Base-by-base conservation (phyloP, 2,329 filamentous ascomycete genomes). In the Aureobasidium leucospermi region DNA sequence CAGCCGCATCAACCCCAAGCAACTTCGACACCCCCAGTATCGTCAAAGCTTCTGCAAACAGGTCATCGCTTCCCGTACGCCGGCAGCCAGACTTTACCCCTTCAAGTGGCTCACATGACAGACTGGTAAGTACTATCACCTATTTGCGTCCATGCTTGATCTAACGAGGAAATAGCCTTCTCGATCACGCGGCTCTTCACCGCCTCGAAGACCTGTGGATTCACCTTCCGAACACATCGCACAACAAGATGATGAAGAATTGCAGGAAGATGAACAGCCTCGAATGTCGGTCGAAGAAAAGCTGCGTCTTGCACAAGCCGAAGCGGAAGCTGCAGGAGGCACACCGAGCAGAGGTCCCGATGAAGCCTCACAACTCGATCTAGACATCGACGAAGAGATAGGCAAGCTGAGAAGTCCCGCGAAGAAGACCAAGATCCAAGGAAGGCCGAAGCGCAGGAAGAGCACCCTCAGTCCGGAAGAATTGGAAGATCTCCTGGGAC, bases 401-500 rank as follows among this genome's bases (percentile, higher is more conserved):
- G 45, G 63, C 57, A 45, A 61, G 61, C 15, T 67, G 62, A 57
- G 62, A 23, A 66, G 69, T 63, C 65, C 71, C 53, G 64, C 69
- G 60, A 68, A 71, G 67, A 67, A 72, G 70, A 76, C 82, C 77
- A 67, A 76, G 73, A 70, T 80, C 75, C 69, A 78, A 71, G 67
- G 84, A 69, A 71, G 86, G 76, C 75, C 83, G 2, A 86, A 81
- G 61, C 77, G 87, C 68, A 79, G 88, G 68, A 81, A 89, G 70
- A 90, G 87, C 67, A 92, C 88, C 19, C 75, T 93, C 34, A 90
- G 83, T 66, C 85, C 87, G 3, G 87, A 86, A 78, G 89, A 93
- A 72, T 73, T 92, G 68, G 82, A 88, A 73, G 83, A 80, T 46
- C 69, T 89, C 69, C 59, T 73, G 47, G 63, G 57, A 46, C 60